Evolutionary conservation across 345 rosid species (phyloP).

Genomic region (Syzygium oleosum): DNA sequence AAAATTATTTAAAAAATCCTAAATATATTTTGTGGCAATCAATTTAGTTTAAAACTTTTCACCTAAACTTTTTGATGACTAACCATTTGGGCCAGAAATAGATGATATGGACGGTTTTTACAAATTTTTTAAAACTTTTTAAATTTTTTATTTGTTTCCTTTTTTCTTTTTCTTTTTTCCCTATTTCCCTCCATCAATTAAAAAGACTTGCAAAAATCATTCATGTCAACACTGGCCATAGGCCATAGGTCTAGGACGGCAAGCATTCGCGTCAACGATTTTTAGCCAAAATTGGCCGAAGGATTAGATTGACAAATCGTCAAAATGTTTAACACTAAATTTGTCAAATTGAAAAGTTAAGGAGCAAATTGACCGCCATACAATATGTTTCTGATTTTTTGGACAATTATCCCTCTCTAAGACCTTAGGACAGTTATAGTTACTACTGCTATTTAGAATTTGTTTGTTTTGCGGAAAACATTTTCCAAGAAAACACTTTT

Average conservation of each 20-base stretch:
- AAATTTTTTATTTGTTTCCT: background rate
- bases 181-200: background rate
- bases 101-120: too few relatives aligned
- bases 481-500: too few relatives aligned
- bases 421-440: background rate
- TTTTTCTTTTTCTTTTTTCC: background rate
- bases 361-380: background rate
- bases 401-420: background rate
- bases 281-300: background rate
- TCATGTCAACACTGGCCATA: background rate
- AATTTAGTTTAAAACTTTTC: background rate
- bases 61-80: accelerated
- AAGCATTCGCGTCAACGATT: accelerated
- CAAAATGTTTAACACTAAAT: background rate
- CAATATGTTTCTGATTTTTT: background rate
- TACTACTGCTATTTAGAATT: too few relatives aligned
- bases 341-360: background rate
- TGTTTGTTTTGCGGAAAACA: too few relatives aligned
- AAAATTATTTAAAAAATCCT: too few relatives aligned
- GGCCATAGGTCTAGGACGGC: background rate
- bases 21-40: background rate
- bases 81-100: too few relatives aligned
- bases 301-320: background rate
- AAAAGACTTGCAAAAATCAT: background rate
- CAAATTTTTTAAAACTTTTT: background rate